phyloP scores from a whole-genome alignment of 345 rosid genomes.

The Populus alba region DNA sequence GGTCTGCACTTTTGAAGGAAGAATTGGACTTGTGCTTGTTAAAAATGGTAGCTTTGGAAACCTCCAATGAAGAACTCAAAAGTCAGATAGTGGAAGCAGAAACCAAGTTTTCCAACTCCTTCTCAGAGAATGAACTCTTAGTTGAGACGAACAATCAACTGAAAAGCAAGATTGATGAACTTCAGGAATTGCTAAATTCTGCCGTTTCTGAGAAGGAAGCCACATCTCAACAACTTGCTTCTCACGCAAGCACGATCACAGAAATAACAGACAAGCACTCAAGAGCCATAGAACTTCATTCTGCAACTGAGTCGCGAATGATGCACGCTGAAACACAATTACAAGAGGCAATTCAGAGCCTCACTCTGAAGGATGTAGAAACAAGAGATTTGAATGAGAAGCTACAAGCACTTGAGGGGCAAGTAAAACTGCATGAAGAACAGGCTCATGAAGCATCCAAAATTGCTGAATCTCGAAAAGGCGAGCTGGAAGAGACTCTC shows the following conservation, averaged over 20 bases:
- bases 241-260: constrained; percentile 39
- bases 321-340: constrained; percentile 41
- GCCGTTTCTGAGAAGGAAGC: constrained; percentile 67
- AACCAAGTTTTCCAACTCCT: constrained; percentile 52
- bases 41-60: constrained; percentile 58
- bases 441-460: constrained; percentile 55
- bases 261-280: constrained; percentile 58
- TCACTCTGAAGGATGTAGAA: constrained; percentile 53
- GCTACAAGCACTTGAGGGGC: constrained; percentile 51
- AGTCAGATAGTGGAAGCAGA: constrained; percentile 54
- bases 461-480: constrained; percentile 47
- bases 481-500: constrained; percentile 66
- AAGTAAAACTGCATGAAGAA: constrained; percentile 52
- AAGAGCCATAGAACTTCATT: constrained; percentile 49
- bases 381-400: constrained; percentile 56
- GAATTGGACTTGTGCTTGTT: constrained; percentile 57
- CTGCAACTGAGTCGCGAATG: constrained; percentile 41
- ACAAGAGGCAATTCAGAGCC: constrained; percentile 54
- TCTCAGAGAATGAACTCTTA: constrained; percentile 61
- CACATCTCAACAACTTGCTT: constrained; percentile 49
- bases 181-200: constrained; percentile 57
- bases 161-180: constrained; percentile 69
- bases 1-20: constrained; percentile 57
- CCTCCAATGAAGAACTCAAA: constrained; percentile 57
- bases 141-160: constrained; percentile 78